These are phyloP conservation scores for Brasilioporus rufonigricans DNA, from an alignment of 768 basidiomycete species.

Conservation along the genomic window DNA sequence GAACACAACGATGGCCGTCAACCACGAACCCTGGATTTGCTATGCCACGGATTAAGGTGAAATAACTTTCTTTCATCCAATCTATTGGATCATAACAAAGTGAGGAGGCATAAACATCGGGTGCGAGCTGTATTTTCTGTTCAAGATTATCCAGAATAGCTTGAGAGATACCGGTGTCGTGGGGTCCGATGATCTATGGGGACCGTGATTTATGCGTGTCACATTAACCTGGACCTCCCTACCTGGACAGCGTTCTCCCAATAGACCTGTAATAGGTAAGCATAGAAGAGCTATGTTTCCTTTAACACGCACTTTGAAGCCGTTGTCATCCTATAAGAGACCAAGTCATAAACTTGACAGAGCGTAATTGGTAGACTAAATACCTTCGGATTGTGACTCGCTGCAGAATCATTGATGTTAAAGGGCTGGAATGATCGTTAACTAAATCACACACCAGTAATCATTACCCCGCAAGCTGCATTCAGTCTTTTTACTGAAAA, in stretches of 20 bases:
- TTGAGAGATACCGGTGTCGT: constrained; percentile 73
- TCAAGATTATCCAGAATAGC: constrained; percentile 62
- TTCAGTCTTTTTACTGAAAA: constrained; percentile 64
- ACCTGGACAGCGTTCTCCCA: constrained; percentile 91
- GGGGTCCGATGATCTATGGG: constrained; percentile 75
- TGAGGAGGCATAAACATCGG: constrained; percentile 37
- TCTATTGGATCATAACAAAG: constrained; percentile 56
- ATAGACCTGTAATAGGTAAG: constrained; percentile 57
- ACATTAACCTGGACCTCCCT: background rate
- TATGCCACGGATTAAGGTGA: constrained; percentile 36
- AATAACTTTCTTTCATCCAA: constrained; percentile 59
- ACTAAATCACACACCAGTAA: constrained; percentile 60
- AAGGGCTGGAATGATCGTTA: background rate
- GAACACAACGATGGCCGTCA: background rate
- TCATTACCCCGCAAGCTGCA: constrained; percentile 87
- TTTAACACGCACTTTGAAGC: constrained; percentile 62
- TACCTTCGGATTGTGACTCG: constrained; percentile 89
- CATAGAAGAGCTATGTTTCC: background rate
- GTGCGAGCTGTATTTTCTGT: constrained; percentile 44
- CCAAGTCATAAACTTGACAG: background rate
- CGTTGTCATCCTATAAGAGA: constrained; percentile 69
- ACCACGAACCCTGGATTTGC: constrained; percentile 16
- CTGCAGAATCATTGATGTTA: constrained; percentile 33
- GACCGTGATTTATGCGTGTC: background rate
- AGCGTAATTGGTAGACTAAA: background rate